Conservation (phyloP, 371 early-diverging fungal species). For the Apophysomyces ossiformis region DNA sequence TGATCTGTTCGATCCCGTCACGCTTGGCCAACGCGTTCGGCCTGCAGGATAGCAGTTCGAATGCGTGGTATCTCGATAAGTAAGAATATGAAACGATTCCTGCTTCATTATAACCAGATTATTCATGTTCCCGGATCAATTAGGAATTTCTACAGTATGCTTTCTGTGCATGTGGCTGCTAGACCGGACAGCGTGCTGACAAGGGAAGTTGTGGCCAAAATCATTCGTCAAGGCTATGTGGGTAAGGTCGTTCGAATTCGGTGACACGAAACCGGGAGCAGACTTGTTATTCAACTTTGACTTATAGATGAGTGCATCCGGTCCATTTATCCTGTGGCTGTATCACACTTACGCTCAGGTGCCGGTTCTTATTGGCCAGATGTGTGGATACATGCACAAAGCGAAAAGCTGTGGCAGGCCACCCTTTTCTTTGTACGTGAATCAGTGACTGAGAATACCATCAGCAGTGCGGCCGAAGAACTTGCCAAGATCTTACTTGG, state of each 20-base stretch:
- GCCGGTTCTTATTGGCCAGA: neutral
- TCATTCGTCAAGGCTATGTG: conserved; percentile 37
- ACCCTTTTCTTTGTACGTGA: neutral
- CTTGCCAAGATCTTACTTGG: neutral
- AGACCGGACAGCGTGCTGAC: conserved; percentile 4
- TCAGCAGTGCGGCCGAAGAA: neutral
- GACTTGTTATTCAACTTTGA: neutral
- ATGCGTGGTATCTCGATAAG: conserved; percentile 26
- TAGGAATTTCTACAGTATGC: conserved; percentile 13
- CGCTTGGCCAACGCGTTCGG: conserved; percentile 37
- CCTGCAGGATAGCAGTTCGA: conserved; percentile 6
- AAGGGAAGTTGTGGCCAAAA: conserved; percentile 29
- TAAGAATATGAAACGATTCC: neutral
- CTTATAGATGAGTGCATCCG: conserved; percentile 22
- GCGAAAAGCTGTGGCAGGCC: conserved; percentile 4
- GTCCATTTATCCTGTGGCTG: conserved; percentile 26
- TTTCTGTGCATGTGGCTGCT: conserved; percentile 17
- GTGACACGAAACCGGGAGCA: neutral
- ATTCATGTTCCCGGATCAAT: neutral
- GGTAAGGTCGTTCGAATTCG: conserved; percentile 15
- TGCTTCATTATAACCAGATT: too few relatives aligned
- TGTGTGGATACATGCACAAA: conserved; percentile 5
- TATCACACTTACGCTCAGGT: conserved; percentile 10
- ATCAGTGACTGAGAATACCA: neutral
- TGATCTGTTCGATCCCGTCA: conserved; percentile 38